Percentiles rank a stretch among this genome's conserved stretches.
Evolutionary conservation across 441 rosid genomes (phyloP).

Genomic region (Pelargonium australe): DNA sequence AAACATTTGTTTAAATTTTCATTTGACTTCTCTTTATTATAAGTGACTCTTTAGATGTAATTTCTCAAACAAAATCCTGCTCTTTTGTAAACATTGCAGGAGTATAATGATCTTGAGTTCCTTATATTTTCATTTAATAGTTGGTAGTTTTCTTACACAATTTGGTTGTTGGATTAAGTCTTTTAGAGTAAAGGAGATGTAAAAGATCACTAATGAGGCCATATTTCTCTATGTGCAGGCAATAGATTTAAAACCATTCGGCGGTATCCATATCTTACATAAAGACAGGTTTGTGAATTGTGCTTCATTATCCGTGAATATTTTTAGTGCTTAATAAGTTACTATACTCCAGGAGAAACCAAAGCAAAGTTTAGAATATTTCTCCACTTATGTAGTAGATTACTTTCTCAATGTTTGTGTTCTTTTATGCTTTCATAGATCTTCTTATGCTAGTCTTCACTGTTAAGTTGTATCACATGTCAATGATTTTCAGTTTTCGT

Average conservation of each 20-base stretch:
- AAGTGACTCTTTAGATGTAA: background rate
- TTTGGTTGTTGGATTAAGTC: background rate
- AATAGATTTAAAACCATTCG: constrained; percentile 49
- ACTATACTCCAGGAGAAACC: no score
- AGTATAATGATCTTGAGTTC: background rate
- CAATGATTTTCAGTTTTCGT: background rate
- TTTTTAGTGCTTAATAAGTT: no score
- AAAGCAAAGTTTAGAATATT: no score
- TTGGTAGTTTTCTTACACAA: background rate
- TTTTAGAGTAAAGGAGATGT: background rate
- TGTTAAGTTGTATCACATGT: background rate
- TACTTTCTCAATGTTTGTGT: background rate
- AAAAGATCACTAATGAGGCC: background rate
- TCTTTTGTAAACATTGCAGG: background rate
- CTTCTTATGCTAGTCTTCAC: background rate
- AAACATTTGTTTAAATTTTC: background rate
- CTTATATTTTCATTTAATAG: no score
- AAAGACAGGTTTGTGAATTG: constrained; percentile 44
- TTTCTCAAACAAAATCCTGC: background rate
- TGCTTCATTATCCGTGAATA: background rate
- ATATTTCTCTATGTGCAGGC: constrained; percentile 41
- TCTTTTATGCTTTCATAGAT: background rate
- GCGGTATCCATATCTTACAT: constrained; percentile 56
- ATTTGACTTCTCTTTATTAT: background rate
- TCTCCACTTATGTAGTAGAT: background rate